Evolutionary conservation across 352 stramenopile species (phyloP).

Genomic region (Hyaloperonospora arabidopsidis): DNA sequence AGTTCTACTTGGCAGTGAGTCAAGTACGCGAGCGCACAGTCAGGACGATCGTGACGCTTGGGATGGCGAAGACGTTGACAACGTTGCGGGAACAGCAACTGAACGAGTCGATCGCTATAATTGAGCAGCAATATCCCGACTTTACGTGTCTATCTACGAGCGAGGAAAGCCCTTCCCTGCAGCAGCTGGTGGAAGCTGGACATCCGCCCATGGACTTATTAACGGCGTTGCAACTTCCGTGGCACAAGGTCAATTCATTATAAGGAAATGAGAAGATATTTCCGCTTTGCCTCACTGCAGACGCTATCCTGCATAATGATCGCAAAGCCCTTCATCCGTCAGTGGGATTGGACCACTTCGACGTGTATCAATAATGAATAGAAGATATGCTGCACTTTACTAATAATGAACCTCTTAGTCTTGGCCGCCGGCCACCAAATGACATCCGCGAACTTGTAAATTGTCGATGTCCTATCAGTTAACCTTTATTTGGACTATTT

Average conservation of each 20-base stretch:
- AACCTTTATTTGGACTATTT: no score
- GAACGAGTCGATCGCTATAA: slow-evolving; percentile 46
- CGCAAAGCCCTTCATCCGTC: no score
- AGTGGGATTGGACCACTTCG: not conserved
- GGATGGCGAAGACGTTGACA: slow-evolving; percentile 30
- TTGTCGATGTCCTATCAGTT: no score
- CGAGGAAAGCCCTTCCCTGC: slow-evolving; percentile 4
- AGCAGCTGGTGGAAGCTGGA: slow-evolving; percentile 3
- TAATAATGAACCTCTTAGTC: no score
- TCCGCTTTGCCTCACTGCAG: no score
- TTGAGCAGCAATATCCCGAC: slow-evolving; percentile 54
- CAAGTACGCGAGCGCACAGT: slow-evolving; percentile 33
- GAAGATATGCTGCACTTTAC: slow-evolving; percentile 4
- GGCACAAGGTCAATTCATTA: slow-evolving; percentile 10
- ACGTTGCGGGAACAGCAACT: slow-evolving; percentile 27
- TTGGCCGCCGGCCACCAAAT: no score
- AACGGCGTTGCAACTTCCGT: slow-evolving; percentile 26
- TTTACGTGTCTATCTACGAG: slow-evolving; percentile 45
- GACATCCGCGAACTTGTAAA: no score
- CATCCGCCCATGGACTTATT: slow-evolving; percentile 25
- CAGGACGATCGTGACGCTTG: slow-evolving; percentile 31
- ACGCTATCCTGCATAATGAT: no score
- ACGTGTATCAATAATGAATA: not conserved
- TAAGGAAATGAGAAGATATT: slow-evolving; percentile 1
- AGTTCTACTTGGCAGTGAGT: slow-evolving; percentile 58